Evolutionary conservation across 345 rosid species (phyloP), one percentile per base, ranked within the genome.

Genomic region (Acer saccharum): DNA sequence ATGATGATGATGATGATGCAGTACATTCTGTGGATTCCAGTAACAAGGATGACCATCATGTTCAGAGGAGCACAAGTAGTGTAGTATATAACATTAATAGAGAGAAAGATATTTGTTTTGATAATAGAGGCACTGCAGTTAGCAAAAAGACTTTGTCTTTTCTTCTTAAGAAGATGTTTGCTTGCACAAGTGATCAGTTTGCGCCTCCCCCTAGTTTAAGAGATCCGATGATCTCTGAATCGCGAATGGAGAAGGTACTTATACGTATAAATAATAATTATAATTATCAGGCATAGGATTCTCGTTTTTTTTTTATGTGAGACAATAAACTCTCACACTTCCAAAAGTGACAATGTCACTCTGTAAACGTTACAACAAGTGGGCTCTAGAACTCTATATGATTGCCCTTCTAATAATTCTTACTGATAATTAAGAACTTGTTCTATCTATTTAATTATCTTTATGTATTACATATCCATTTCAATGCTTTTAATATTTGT

Each of bases 231-330:
- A 29, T 86, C 68, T 83, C 87, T 0, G 90, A 90, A 60, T 86
- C 97, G 29, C 77, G 79, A 84, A 85, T 86, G 83, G 93, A 89
- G 50, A 88, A 92, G 98, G 98, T 94, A 85, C 17, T 4, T 14
- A 10, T 2, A 64, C 63, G 2, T 29, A 14, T 27, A 63, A 43
- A 43, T 58, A 3, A 32, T 48, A 61, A 20, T 21, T 25, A 7
- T 7, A 61, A 61, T 21, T 25, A 61, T 7, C 1, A 43, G 6
- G 9, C 7, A 1, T 4, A 7, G 7, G 1, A 43, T 43, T 9
- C 10, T 43, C 46, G 1, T 43, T 2, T 50, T 43, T 2, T 50
- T 50, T 50, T 50, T 0, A 35, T 35, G 1, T 6, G 6, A 5
- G 39, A 35, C 5, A 1, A 35, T 35, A 6, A 35, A 35, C 39